These are phyloP conservation scores for Fusarium sp. DNA, from an alignment of 2,329 filamentous ascomycete genomes.

Conservation along the genomic window DNA sequence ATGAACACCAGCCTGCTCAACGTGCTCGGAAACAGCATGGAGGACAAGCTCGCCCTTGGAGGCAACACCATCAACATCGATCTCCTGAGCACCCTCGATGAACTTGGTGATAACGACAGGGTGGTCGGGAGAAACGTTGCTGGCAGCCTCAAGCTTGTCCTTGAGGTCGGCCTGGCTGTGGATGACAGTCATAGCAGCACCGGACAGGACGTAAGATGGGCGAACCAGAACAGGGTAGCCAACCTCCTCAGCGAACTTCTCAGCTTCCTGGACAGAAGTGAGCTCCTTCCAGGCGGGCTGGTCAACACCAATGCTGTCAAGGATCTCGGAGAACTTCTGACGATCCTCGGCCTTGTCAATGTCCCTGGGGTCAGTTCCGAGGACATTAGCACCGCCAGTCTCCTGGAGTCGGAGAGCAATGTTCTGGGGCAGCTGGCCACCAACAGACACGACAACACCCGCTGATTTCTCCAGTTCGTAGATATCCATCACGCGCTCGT, in stretches of 20 bases:
- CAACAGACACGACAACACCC: conserved; percentile 94
- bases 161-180: conserved; percentile 87
- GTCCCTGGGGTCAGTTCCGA: conserved; percentile 91
- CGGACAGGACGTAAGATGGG: conserved; percentile 94
- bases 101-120: conserved; percentile 99
- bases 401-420: conserved; percentile 95
- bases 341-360: conserved; percentile 99
- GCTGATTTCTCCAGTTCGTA: conserved; percentile 89
- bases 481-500: conserved; percentile 98
- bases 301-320: conserved; percentile 96
- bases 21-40: conserved; percentile 93
- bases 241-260: conserved; percentile 84
- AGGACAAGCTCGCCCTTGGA: conserved; percentile 86
- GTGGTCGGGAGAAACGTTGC: conserved; percentile 92
- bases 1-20: conserved; percentile 97
- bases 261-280: conserved; percentile 87
- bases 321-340: conserved; percentile 97
- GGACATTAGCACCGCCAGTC: conserved; percentile 85
- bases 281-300: conserved; percentile 99
- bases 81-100: conserved; percentile 95
- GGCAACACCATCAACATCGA: conserved; percentile 94
- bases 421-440: conserved; percentile 96
- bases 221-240: conserved; percentile 95
- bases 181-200: conserved; percentile 98
- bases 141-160: conserved; percentile 92